Base-by-base conservation (phyloP, 2,329 filamentous ascomycete species). In the Exophiala spinifera region DNA sequence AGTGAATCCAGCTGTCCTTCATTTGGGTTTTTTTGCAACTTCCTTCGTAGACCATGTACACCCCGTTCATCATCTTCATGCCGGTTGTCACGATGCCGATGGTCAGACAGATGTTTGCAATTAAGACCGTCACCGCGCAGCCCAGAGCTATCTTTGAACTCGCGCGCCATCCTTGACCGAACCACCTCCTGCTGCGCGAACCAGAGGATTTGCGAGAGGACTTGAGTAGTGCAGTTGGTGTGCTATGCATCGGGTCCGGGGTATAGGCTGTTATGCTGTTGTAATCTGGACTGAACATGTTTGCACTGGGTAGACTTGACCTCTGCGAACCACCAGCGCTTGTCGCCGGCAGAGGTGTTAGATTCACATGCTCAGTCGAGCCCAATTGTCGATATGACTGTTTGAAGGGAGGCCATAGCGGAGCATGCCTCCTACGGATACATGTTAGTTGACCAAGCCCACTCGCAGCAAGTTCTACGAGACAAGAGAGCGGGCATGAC, bases 1-100 rank as follows among this genome's bases (percentile, higher is more conserved):
- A 61, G 63, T 81, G 77, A 0, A 76, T 49, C 11, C 61, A 56
- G 31, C 42, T 62, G 45, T 63, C 61, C 34, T 53, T 57, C 8
- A 2, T 52, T 44, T 62, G 57, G 19, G 51, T 57, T 28, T 33
- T 31, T 10, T 31, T 33, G 44, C 61, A 63, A 47, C 52, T 49
- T n/a, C 61, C 61, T 15, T 34, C 45, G 33, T 52, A 57, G n/a
- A 60, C 57, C 57, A 60, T 60, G 17, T 44, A 60, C 21, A 51
- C 40, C 19, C 57, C 57, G 13, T 50, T 45, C 48, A 31, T 51
- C 57, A 60, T 60, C 14, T 53, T 39, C 20, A 46, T 49, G 13
- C 54, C 57, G 7, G 42, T 31, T 10, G 51, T 45, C 11, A 56
- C 57, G 33, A 61, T 50, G 25, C 48, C 56, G 23, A 59, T 45